phyloP scores from a whole-genome alignment of 805 yeast genomes.

The Cyberlindnera galapagoensis region DNA sequence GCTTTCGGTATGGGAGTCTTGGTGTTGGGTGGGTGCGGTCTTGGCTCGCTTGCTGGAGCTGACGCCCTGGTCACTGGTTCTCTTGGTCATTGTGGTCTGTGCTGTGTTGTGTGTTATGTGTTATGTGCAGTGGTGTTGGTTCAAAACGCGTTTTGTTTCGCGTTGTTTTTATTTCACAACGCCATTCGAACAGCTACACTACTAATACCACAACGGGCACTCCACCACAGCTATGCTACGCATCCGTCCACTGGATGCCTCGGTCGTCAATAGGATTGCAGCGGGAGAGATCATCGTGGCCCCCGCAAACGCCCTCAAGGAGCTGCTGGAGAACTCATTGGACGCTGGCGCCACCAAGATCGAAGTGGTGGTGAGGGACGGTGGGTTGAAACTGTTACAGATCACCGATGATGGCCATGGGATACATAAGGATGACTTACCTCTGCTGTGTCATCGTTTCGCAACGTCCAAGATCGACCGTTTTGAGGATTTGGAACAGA shows the following conservation, averaged over 20 bases:
- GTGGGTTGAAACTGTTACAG: conserved; percentile 82
- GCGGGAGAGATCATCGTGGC: conserved; percentile 96
- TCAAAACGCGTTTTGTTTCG: conserved; percentile 1
- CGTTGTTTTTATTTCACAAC: no score
- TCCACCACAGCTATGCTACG: no score
- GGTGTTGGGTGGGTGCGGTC: conserved; percentile 1
- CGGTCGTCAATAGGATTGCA: conserved; percentile 86
- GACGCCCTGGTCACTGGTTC: background rate
- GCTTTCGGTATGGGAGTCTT: conserved; percentile 1
- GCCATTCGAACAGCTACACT: no score
- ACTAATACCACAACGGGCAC: no score
- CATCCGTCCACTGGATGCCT: conserved; percentile 52
- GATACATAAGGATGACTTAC: conserved; percentile 63
- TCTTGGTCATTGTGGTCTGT: conserved; percentile 1
- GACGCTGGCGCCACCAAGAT: conserved; percentile 76
- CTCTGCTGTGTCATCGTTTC: conserved; percentile 81
- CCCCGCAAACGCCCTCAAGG: conserved; percentile 92
- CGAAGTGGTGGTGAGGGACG: conserved; percentile 82
- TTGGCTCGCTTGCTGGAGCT: conserved; percentile 3
- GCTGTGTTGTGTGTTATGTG: background rate
- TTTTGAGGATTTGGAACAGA: conserved; percentile 67
- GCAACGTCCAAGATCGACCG: conserved; percentile 78
- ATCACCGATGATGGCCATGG: conserved; percentile 89
- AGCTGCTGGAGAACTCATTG: conserved; percentile 83
- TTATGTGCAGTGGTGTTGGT: conserved; percentile 1